Conservation (phyloP, 2,329 filamentous ascomycete species). For the Epichloe sibirici region DNA sequence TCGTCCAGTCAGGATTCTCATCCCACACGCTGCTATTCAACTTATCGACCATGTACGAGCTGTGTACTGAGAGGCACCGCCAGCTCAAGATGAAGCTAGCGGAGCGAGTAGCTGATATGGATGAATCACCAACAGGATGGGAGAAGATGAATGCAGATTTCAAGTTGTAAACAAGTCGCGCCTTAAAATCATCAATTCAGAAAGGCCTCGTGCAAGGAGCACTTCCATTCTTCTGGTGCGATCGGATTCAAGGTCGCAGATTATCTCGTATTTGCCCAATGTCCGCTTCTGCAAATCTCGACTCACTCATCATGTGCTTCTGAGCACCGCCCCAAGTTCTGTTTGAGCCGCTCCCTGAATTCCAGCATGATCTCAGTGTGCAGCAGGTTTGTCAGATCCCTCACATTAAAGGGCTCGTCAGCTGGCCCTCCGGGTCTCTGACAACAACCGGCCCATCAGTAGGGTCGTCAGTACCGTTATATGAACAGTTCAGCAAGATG, state of each 20-base stretch:
- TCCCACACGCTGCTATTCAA: conserved; percentile 84
- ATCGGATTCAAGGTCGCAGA: neutral
- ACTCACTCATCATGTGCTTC: neutral
- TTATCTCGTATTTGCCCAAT: neutral
- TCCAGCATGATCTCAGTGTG: neutral
- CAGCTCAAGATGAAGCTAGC: conserved; percentile 59
- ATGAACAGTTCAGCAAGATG: too few relatives aligned
- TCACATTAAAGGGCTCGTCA: too few relatives aligned
- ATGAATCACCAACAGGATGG: conserved; percentile 47
- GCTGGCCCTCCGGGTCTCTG: too few relatives aligned
- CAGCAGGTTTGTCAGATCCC: neutral
- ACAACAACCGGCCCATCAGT: too few relatives aligned
- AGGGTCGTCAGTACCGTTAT: too few relatives aligned
- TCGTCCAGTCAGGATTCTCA: conserved; percentile 49
- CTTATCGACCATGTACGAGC: conserved; percentile 78
- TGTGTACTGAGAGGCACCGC: conserved; percentile 68
- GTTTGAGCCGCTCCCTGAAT: neutral
- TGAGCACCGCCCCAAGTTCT: neutral
- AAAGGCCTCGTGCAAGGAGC: neutral
- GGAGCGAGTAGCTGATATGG: conserved; percentile 52
- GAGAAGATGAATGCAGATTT: conserved; percentile 64
- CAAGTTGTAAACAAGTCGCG: conserved; percentile 43
- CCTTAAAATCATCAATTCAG: neutral
- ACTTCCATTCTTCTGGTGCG: too few relatives aligned
- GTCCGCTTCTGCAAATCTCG: neutral